Conservation (phyloP, 176 grass and related monocot genomes). For the Phragmites australis region DNA sequence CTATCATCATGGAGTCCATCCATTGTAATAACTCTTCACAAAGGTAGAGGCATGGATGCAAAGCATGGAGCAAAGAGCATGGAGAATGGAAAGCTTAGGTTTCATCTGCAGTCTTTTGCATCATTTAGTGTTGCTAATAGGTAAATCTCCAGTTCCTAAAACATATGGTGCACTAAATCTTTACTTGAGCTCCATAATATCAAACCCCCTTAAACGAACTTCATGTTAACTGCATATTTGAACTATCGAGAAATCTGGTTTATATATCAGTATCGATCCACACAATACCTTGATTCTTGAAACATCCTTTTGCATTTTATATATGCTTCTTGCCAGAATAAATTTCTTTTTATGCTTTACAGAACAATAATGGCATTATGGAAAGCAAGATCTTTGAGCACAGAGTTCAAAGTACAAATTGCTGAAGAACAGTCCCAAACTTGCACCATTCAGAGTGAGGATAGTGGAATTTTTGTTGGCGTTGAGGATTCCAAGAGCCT, state of each 20-base stretch:
- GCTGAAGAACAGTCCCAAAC: constrained; percentile 75
- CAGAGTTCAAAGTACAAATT: constrained; percentile 69
- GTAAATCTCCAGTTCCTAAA: constrained; percentile 43
- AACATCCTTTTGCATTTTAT: constrained; percentile 33
- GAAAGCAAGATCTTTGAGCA: constrained; percentile 85
- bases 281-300: constrained; percentile 16
- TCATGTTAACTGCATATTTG: constrained; percentile 4
- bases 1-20: constrained; percentile 76
- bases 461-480: constrained; percentile 71
- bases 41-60: constrained; percentile 84
- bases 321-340: constrained; percentile 17
- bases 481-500: constrained; percentile 65
- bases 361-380: constrained; percentile 94
- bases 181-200: constrained; percentile 12
- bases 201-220: not conserved
- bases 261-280: not conserved
- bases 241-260: not conserved
- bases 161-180: not conserved
- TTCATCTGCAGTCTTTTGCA: constrained; percentile 85
- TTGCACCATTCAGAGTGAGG: constrained; percentile 60
- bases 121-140: constrained; percentile 92
- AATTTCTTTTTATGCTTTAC: constrained; percentile 37
- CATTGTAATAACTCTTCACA: constrained; percentile 68
- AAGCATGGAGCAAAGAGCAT: constrained; percentile 85
- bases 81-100: constrained; percentile 83